A percentile compares a stretch with the other conserved stretches of the same genome.
phyloP scores from a whole-genome alignment of 208 protist species.

The Leishmania tarentolae region DNA sequence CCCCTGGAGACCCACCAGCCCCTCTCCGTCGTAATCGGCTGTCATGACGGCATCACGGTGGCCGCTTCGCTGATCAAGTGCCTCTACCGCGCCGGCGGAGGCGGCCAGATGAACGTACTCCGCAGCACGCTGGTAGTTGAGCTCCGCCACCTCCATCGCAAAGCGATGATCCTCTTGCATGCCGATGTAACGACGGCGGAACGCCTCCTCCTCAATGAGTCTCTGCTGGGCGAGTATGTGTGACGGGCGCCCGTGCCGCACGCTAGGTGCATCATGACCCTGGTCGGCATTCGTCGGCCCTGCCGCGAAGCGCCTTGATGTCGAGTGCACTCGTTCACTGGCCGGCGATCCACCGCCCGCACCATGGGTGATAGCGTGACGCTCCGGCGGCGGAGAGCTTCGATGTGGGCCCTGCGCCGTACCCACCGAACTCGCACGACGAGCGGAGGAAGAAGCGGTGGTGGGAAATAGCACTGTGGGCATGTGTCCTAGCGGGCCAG shows the following conservation, averaged over 20 bases:
- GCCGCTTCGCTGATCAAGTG: background rate
- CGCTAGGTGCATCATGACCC: background rate
- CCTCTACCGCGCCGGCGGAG: background rate
- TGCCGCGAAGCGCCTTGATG: background rate
- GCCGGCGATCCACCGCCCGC: background rate
- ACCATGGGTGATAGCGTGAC: background rate
- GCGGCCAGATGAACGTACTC: constrained; percentile 8
- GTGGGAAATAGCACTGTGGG: background rate
- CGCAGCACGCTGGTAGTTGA: constrained; percentile 26
- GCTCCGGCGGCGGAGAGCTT: background rate
- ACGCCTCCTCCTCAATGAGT: constrained; percentile 30
- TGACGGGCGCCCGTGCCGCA: background rate
- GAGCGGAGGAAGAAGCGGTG: background rate
- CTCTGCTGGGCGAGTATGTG: constrained; percentile 26
- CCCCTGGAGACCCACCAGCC: constrained; percentile 9
- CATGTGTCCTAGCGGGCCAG: background rate
- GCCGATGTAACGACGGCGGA: constrained; percentile 29
- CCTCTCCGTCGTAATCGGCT: background rate
- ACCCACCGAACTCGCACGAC: background rate
- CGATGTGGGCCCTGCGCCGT: background rate
- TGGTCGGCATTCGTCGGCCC: background rate
- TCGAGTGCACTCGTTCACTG: background rate
- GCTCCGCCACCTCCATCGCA: constrained; percentile 25
- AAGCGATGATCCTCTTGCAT: constrained; percentile 34
- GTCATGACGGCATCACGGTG: background rate